phyloP scores from a whole-genome alignment of 352 stramenopile species.

The Globisporangium lucens region DNA sequence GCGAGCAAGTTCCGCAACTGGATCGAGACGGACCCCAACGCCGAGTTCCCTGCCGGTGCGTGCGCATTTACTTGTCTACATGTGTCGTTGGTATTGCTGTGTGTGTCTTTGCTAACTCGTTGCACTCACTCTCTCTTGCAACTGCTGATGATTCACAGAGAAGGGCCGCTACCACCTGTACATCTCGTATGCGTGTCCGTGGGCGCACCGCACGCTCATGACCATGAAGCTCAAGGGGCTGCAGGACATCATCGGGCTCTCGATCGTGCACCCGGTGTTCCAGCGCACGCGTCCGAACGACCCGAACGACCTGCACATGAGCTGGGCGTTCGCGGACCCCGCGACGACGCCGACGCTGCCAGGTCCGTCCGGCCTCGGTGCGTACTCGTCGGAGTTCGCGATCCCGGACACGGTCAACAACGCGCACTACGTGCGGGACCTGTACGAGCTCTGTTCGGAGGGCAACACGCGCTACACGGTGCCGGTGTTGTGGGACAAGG shows the following conservation, averaged over 20 bases:
- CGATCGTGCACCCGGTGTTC: slow-evolving; percentile 88
- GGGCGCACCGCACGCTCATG: slow-evolving; percentile 75
- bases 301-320: slow-evolving; percentile 66
- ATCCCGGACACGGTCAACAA: slow-evolving; percentile 69
- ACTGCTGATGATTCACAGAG: slow-evolving; percentile 18
- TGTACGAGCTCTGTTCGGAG: slow-evolving; percentile 79
- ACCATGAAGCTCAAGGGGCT: slow-evolving; percentile 93
- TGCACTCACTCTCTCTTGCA: not conserved
- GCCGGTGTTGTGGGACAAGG: slow-evolving; percentile 90
- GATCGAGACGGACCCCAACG: slow-evolving; percentile 57
- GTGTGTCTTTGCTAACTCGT: not conserved
- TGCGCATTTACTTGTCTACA: not conserved
- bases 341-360: slow-evolving; percentile 56
- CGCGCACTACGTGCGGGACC: slow-evolving; percentile 58
- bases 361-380: slow-evolving; percentile 54
- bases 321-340: slow-evolving; percentile 79
- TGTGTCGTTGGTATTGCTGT: not conserved
- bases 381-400: slow-evolving; percentile 67
- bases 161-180: slow-evolving; percentile 92
- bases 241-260: slow-evolving; percentile 92
- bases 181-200: slow-evolving; percentile 94
- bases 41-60: slow-evolving; percentile 53
- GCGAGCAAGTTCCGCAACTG: slow-evolving; percentile 78
- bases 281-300: slow-evolving; percentile 73
- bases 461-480: slow-evolving; percentile 86